Percentiles rank a stretch among this genome's conserved stretches.
phyloP scores from a whole-genome alignment of 1,139 yeast genomes.

The Suhomyces panamericanus region DNA sequence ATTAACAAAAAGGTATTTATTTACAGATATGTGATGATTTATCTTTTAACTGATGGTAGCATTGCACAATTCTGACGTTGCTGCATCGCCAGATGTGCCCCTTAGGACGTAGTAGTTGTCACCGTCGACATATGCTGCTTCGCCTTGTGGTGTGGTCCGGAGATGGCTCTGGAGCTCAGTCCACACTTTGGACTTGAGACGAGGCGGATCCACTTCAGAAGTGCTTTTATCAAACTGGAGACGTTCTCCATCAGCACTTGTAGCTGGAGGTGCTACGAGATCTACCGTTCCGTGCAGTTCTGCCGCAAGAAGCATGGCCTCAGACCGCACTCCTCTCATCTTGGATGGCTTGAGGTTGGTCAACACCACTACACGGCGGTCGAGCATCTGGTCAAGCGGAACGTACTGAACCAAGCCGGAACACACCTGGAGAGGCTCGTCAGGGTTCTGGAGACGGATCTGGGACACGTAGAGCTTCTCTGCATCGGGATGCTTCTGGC shows the following conservation, averaged over 20 bases:
- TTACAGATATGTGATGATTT: too few relatives aligned
- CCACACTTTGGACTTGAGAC: slow-evolving; percentile 39
- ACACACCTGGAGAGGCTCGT: slow-evolving; percentile 44
- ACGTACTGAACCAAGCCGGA: slow-evolving; percentile 66
- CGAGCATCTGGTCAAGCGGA: slow-evolving; percentile 80
- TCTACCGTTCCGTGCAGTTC: slow-evolving; percentile 22
- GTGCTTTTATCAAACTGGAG: slow-evolving; percentile 30
- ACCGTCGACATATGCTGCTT: slow-evolving; percentile 22
- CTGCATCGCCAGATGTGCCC: slow-evolving; percentile 6
- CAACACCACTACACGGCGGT: slow-evolving; percentile 77
- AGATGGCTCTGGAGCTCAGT: slow-evolving; percentile 29
- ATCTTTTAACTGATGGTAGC: slow-evolving; percentile 3
- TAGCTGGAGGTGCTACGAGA: slow-evolving; percentile 27
- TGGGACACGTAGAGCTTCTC: slow-evolving; percentile 55
- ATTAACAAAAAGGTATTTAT: too few relatives aligned
- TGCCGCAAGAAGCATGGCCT: slow-evolving; percentile 63
- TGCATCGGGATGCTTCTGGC: slow-evolving; percentile 51
- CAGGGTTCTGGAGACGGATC: slow-evolving; percentile 26
- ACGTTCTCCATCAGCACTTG: slow-evolving; percentile 28
- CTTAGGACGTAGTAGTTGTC: slow-evolving; percentile 12
- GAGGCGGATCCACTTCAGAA: slow-evolving; percentile 21
- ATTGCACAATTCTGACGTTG: slow-evolving; percentile 3
- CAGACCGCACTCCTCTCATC: slow-evolving; percentile 80
- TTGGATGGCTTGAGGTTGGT: slow-evolving; percentile 89
- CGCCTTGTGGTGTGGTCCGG: slow-evolving; percentile 28